These are phyloP conservation scores for Brasilioporus rufonigricans DNA, from an alignment of 768 basidiomycete genomes.

Conservation along the genomic window DNA sequence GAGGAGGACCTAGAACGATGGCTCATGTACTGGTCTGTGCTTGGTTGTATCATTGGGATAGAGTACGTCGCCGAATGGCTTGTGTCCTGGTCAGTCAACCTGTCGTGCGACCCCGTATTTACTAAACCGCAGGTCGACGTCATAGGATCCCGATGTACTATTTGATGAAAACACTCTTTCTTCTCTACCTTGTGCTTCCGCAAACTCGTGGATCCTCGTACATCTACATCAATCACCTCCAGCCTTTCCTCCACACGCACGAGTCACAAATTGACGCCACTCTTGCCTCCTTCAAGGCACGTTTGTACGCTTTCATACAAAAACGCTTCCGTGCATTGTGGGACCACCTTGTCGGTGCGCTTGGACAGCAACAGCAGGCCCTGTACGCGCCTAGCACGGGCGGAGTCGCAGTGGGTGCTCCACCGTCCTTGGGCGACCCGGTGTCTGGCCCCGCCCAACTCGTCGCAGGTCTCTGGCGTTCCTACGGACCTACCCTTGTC, in stretches of 20 bases:
- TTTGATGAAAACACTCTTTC: slow-evolving; percentile 74
- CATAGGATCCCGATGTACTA: slow-evolving; percentile 89
- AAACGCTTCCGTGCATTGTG: slow-evolving; percentile 60
- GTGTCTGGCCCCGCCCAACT: slow-evolving; percentile 65
- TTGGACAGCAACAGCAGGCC: slow-evolving; percentile 42
- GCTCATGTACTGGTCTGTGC: slow-evolving; percentile 97
- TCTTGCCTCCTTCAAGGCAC: slow-evolving; percentile 61
- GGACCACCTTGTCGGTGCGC: slow-evolving; percentile 54
- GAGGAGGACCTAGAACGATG: slow-evolving; percentile 87
- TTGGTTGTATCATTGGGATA: slow-evolving; percentile 75
- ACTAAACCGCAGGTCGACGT: slow-evolving; percentile 9
- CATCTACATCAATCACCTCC: slow-evolving; percentile 75
- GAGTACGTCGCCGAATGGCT: slow-evolving; percentile 88
- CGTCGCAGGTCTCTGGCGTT: slow-evolving; percentile 67
- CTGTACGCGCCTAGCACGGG: slow-evolving; percentile 18
- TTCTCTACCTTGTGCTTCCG: slow-evolving; percentile 87
- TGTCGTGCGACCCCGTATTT: slow-evolving; percentile 6
- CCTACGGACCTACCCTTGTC: slow-evolving; percentile 71
- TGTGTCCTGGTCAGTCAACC: slow-evolving; percentile 68
- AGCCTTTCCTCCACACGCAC: slow-evolving; percentile 79
- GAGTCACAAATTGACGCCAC: slow-evolving; percentile 83
- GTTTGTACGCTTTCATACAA: slow-evolving; percentile 63
- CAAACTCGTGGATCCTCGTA: slow-evolving; percentile 87
- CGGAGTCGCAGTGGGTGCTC: slow-evolving; percentile 30
- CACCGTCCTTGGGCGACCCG: slow-evolving; percentile 50